phyloP scores from a whole-genome alignment of 768 basidiomycete genomes.

The Cubamyces lactineus region DNA sequence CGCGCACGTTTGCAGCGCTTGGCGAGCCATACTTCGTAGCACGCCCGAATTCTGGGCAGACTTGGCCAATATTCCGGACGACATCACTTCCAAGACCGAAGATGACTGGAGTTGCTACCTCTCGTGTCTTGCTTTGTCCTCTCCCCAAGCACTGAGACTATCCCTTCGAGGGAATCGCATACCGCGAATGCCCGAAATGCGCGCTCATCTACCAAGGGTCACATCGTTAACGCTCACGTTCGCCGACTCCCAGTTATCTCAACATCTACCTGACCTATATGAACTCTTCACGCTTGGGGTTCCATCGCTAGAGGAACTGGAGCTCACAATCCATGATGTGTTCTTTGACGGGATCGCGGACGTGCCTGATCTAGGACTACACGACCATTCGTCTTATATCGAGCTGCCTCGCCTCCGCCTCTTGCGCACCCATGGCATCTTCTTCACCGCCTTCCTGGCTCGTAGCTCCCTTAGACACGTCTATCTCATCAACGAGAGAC shows the following conservation, averaged over 20 bases:
- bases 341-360: background rate
- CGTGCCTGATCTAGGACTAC: background rate
- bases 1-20: background rate
- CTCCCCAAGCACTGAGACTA: background rate
- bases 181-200: background rate
- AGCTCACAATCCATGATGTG: background rate
- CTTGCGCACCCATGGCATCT: background rate
- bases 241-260: background rate
- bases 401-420: background rate
- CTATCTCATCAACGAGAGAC: background rate
- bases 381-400: background rate
- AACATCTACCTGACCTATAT: background rate
- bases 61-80: background rate
- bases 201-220: background rate
- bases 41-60: slow-evolving; percentile 4
- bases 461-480: background rate
- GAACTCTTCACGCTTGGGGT: background rate
- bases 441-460: background rate
- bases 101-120: background rate
- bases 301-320: background rate
- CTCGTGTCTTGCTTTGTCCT: background rate
- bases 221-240: background rate
- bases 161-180: background rate
- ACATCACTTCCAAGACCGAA: background rate
- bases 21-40: background rate